Conservation (phyloP, 176 grass and related monocot species). For the Rhipidocladum racemiflorum region DNA sequence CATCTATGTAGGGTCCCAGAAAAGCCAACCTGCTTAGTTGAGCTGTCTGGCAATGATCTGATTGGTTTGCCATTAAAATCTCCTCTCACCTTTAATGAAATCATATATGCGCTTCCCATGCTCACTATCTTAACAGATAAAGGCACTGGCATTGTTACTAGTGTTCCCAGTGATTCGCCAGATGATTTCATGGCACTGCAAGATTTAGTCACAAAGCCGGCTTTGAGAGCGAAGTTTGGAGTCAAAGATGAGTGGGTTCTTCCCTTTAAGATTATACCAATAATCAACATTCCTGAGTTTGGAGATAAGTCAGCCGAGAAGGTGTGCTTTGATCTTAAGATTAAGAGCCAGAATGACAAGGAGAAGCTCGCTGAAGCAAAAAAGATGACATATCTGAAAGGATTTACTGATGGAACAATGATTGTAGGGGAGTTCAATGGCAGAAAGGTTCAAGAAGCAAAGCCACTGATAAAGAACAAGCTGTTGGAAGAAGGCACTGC, state of each 20-base stretch:
- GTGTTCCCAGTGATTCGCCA: constrained; percentile 73
- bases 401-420: constrained; percentile 78
- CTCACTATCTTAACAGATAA: constrained; percentile 70
- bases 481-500: constrained; percentile 52
- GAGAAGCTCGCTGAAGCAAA: constrained; percentile 81
- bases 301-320: constrained; percentile 71
- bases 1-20: constrained; percentile 53
- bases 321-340: constrained; percentile 58
- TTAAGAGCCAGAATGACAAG: constrained; percentile 77
- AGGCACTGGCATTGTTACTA: constrained; percentile 61
- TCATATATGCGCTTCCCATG: constrained; percentile 69
- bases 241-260: constrained; percentile 80
- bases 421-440: constrained; percentile 61
- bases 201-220: constrained; percentile 58
- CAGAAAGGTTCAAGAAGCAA: constrained; percentile 69
- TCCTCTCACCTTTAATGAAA: constrained; percentile 58
- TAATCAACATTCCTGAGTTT: constrained; percentile 82
- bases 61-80: constrained; percentile 63
- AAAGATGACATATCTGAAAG: constrained; percentile 68
- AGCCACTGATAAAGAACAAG: constrained; percentile 63
- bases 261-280: constrained; percentile 47
- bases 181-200: constrained; percentile 71
- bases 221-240: constrained; percentile 56
- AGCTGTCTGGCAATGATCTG: constrained; percentile 59
- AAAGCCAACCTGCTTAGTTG: constrained; percentile 57